Percentiles rank a stretch among this genome's conserved stretches.
These are phyloP conservation scores for Suillus sp. DNA, from an alignment of 768 basidiomycete species.

Conservation along the genomic window DNA sequence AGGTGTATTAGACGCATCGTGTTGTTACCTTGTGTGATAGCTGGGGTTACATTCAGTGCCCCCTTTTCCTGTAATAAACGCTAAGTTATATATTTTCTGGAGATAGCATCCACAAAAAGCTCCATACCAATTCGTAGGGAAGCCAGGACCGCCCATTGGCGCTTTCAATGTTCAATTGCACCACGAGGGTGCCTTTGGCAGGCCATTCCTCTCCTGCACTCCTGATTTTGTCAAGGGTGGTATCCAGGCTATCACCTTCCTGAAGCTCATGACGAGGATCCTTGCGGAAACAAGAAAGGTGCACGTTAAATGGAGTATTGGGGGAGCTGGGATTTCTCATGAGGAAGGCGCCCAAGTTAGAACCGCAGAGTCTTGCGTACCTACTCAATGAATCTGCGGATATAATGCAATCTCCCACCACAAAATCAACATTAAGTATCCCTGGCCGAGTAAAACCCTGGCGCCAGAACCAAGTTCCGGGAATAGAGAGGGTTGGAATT, in stretches of 20 bases:
- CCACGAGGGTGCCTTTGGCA: slow-evolving; percentile 42
- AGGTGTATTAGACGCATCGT: slow-evolving; percentile 54
- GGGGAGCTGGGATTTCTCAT: neutral
- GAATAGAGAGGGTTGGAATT: slow-evolving; percentile 15
- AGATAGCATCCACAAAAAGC: neutral
- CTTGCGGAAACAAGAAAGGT: slow-evolving; percentile 25
- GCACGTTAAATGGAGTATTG: slow-evolving; percentile 6
- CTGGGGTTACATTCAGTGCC: slow-evolving; percentile 44
- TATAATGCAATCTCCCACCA: slow-evolving; percentile 27
- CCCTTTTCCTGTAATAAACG: slow-evolving; percentile 27
- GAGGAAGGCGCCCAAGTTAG: neutral
- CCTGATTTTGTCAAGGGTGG: slow-evolving; percentile 12
- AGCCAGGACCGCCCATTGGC: slow-evolving; percentile 41
- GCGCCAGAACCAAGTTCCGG: slow-evolving; percentile 32
- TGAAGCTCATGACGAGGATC: neutral
- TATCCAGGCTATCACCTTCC: neutral
- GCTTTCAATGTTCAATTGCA: slow-evolving; percentile 46
- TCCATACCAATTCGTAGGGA: slow-evolving; percentile 45
- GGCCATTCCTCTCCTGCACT: slow-evolving; percentile 41
- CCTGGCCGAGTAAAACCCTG: slow-evolving; percentile 23
- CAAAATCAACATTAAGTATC: slow-evolving; percentile 26
- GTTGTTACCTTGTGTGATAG: slow-evolving; percentile 47
- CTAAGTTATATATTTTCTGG: neutral
- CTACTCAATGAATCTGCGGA: slow-evolving; percentile 3
- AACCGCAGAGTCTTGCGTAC: neutral